Conservation (phyloP, 768 basidiomycete species). For the Serendipita vermifera region DNA sequence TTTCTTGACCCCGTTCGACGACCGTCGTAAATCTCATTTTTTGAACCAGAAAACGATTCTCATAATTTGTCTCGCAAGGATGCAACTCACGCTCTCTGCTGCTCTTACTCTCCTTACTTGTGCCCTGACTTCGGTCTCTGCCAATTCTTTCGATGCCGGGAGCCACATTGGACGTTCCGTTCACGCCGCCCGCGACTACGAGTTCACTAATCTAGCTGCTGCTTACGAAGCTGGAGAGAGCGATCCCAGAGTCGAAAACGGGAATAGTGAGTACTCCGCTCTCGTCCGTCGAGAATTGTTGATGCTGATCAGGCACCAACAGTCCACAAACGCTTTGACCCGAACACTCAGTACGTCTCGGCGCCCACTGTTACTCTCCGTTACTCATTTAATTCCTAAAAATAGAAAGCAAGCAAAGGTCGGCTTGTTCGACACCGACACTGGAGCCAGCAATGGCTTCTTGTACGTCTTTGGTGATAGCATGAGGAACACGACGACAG, state of each 20-base stretch:
- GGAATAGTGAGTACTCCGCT: too few species aligned
- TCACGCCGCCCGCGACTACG: background rate
- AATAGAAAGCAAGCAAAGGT: background rate
- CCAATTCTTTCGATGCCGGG: too few species aligned
- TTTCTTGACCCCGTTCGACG: too few species aligned
- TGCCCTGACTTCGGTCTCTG: background rate
- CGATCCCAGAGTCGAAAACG: background rate
- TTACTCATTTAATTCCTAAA: too few species aligned
- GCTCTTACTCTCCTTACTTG: constrained; percentile 3
- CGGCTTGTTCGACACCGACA: background rate
- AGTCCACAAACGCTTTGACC: background rate
- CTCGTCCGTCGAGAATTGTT: too few species aligned
- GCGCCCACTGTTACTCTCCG: too few species aligned
- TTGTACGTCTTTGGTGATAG: background rate
- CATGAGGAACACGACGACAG: constrained; percentile 7
- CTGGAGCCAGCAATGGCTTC: background rate
- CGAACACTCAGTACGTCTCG: background rate
- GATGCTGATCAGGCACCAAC: too few species aligned
- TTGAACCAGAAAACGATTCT: too few species aligned
- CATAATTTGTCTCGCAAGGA: too few species aligned
- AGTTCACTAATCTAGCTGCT: background rate
- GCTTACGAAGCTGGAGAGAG: background rate
- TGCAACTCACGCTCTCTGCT: constrained; percentile 1
- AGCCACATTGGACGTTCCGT: background rate
- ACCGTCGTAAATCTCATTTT: too few species aligned